Percentiles rank a stretch among this genome's conserved stretches.
Conservation (phyloP, 2,329 filamentous ascomycete genomes). For the Ophiostoma tasmaniense region DNA sequence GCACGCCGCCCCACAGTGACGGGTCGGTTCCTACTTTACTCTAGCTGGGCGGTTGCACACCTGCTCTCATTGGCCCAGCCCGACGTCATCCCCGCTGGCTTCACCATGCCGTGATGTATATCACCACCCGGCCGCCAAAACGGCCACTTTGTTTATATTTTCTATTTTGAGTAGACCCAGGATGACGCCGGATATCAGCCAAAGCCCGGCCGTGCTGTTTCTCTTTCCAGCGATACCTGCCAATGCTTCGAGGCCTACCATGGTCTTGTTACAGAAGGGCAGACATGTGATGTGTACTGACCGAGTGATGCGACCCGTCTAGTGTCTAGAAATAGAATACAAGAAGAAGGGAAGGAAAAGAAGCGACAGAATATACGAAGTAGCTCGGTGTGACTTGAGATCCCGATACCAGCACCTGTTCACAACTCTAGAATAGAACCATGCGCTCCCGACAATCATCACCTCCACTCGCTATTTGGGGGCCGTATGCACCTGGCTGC, state of each 20-base stretch:
- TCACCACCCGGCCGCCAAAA: background rate
- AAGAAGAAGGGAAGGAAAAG: background rate
- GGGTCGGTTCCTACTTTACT: background rate
- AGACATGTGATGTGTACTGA: background rate
- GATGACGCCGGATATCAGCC: no score
- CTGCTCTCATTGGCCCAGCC: constrained; percentile 16
- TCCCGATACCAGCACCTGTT: background rate
- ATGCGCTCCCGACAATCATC: background rate
- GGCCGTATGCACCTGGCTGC: background rate
- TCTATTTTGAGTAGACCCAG: no score
- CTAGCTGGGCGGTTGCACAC: constrained; percentile 19
- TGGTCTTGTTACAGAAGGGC: background rate
- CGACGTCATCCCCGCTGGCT: background rate
- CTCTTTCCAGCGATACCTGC: background rate
- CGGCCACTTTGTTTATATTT: background rate
- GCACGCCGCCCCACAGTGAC: constrained; percentile 5
- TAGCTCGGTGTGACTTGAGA: background rate
- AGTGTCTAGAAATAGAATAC: background rate
- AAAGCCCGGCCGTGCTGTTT: background rate
- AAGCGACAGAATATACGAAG: background rate
- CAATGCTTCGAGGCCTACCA: background rate
- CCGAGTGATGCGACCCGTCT: background rate
- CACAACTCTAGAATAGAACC: no score
- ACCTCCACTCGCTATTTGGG: background rate
- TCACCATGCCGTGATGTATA: background rate